These are phyloP conservation scores for Amphibolis antarctica DNA, from an alignment of 106 monocot species.

Conservation along the genomic window DNA sequence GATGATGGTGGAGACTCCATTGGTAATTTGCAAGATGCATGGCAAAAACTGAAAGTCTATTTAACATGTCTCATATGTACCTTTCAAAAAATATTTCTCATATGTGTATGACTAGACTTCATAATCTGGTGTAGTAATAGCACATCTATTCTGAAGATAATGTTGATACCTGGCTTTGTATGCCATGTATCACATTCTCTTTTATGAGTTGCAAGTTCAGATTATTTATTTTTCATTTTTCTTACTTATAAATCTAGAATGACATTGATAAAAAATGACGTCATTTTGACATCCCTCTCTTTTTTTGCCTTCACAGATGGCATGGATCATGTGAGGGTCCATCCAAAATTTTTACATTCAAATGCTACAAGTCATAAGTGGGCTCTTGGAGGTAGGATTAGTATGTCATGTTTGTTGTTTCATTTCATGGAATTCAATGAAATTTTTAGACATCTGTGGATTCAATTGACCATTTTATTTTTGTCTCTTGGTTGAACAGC, in stretches of 20 bases:
- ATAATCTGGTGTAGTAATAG: too few relatives aligned
- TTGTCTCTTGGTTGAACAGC: constrained; percentile 28
- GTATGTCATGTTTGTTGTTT: neutral
- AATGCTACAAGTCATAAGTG: constrained; percentile 99
- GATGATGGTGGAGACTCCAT: too few relatives aligned
- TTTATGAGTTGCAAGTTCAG: neutral
- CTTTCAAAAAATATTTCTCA: too few relatives aligned
- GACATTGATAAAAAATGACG: neutral
- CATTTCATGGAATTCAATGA: too few relatives aligned
- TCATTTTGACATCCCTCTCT: neutral
- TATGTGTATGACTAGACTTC: too few relatives aligned
- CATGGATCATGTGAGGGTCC: constrained; percentile 91
- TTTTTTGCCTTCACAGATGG: constrained; percentile 20
- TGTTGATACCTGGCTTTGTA: neutral
- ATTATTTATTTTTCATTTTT: neutral
- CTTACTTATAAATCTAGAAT: neutral
- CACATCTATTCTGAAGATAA: too few relatives aligned
- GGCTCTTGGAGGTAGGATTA: constrained; percentile 86
- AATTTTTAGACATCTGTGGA: too few relatives aligned
- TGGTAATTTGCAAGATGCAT: too few relatives aligned
- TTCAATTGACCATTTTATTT: neutral
- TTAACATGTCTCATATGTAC: too few relatives aligned
- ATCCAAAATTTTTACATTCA: constrained; percentile 94
- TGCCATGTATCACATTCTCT: neutral
- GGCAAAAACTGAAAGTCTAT: too few relatives aligned